Conservation (phyloP, 2,329 filamentous ascomycete species). For the Ophiostoma piceae region DNA sequence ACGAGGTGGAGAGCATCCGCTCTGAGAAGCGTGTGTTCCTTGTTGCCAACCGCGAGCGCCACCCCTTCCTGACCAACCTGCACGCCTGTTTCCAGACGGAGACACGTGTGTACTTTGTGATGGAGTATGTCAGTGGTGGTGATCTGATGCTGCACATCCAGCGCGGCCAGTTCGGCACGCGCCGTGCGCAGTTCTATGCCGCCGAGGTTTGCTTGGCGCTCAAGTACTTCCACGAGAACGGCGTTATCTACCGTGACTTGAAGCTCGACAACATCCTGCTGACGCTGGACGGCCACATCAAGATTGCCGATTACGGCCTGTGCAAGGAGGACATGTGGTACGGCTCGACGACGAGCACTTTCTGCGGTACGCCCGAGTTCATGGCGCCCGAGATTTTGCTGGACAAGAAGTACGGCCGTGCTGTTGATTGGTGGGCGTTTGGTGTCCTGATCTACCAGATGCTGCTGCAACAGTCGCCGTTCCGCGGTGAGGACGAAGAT, state of each 20-base stretch:
- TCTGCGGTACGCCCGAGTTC: conserved; percentile 98
- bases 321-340: conserved; percentile 99
- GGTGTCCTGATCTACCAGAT: conserved; percentile 99
- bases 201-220: conserved; percentile 94
- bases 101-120: conserved; percentile 96
- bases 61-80: conserved; percentile 90
- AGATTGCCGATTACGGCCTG: conserved; percentile 96
- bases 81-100: conserved; percentile 99
- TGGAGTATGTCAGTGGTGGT: conserved; percentile 98
- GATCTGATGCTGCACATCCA: conserved; percentile 99
- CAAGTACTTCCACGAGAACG: conserved; percentile 99
- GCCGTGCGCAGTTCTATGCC: conserved; percentile 97
- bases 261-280: conserved; percentile 91
- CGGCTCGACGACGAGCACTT: conserved; percentile 91
- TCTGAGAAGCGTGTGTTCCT: conserved; percentile 97
- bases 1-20: conserved; percentile 95
- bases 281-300: conserved; percentile 93
- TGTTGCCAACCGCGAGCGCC: conserved; percentile 92
- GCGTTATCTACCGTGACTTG: conserved; percentile 95
- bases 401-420: conserved; percentile 96
- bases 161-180: conserved; percentile 89
- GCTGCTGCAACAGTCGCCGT: conserved; percentile 96
- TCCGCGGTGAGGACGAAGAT: conserved; percentile 97
- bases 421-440: conserved; percentile 99
- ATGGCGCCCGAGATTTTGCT: conserved; percentile 99